Base-by-base conservation (phyloP, 148 eudicot species). In the Drosera capensis region DNA sequence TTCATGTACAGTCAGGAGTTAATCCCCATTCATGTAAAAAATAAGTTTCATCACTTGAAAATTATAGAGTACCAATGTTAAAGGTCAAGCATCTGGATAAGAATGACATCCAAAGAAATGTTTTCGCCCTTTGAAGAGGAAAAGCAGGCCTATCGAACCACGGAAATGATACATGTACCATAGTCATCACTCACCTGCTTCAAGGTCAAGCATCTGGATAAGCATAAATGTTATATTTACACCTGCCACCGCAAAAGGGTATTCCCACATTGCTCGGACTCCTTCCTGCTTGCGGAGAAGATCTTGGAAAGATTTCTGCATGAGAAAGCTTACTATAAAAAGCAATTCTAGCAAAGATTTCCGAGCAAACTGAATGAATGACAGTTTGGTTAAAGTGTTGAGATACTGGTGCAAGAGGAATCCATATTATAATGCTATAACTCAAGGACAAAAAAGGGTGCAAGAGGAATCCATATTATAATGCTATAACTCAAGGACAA, bases 181-280 rank as follows among this genome's bases (percentile, higher is more conserved):
- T 21, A 44, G 28, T 25, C 52, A 34, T 2, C 14, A 34, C 38
- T 2, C 11, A 50, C 54, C 54, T 20, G 54, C 36, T 38, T 50
- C 41, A 39, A 88, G 77, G 52, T 84, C 97, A 52, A 88, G 79
- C 84, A 88, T 84, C 71, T 84, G 97, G 59, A 84, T 78, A 63
- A 88, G 75, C 84, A 88, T 78, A 63, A 88, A 88, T 26, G 97
- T 83, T 59, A 88, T 80, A 65, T 88, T 88, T 51, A 88, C 97
- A 52, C 97, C 97, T 46, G 95, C 97, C 9, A 90, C 97, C 65
- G 97, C 97, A 73, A 90, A 90, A 3, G 97, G 97, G 56, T 90
- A 90, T 62, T 90, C 97, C 97, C 97, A 90, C 70, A 80, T 55
- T 23, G 97, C 93, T 43, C 97, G 56, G 39, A 75, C 84, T 53